phyloP scores from a whole-genome alignment of 495 filamentous ascomycete genomes.

The Podospora comata region DNA sequence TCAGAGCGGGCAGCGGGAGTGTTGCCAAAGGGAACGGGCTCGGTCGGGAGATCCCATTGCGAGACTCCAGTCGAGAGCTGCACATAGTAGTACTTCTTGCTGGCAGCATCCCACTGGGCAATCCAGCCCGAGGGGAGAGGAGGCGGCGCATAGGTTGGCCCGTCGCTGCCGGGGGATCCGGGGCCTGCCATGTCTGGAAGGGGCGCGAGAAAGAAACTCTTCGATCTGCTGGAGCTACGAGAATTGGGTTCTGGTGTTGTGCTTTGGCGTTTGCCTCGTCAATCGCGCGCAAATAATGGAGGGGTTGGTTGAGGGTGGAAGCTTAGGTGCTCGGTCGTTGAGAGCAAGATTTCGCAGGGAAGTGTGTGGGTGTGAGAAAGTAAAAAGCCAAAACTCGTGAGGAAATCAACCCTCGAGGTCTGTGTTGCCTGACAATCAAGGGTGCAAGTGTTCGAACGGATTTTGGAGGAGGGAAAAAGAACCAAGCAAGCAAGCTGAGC shows the following conservation, averaged over 20 bases:
- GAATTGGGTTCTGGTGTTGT: not conserved
- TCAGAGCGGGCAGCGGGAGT: constrained; percentile 47
- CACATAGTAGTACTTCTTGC: constrained; percentile 76
- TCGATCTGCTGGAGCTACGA: not conserved
- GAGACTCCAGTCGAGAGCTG: constrained; percentile 70
- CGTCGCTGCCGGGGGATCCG: constrained; percentile 60
- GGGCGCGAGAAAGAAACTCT: not conserved
- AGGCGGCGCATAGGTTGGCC: constrained; percentile 68
- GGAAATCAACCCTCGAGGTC: not conserved
- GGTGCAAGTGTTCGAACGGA: not conserved
- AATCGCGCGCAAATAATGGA: not conserved
- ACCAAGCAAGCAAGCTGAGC: constrained; percentile 3
- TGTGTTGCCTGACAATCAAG: not conserved
- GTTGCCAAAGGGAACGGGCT: constrained; percentile 51
- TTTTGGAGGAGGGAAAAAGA: not conserved
- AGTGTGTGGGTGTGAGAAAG: not conserved
- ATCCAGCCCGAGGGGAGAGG: constrained; percentile 74
- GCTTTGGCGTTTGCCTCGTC: not conserved
- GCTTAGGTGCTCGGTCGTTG: not conserved
- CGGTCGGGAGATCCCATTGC: constrained; percentile 74
- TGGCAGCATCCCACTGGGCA: constrained; percentile 74
- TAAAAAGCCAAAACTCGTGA: not conserved
- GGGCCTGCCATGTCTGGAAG: constrained; percentile 42
- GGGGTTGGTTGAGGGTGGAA: not conserved
- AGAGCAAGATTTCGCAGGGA: not conserved